Evolutionary conservation across 768 basidiomycete species (phyloP).

Genomic region (Holtermannia corniformis): DNA sequence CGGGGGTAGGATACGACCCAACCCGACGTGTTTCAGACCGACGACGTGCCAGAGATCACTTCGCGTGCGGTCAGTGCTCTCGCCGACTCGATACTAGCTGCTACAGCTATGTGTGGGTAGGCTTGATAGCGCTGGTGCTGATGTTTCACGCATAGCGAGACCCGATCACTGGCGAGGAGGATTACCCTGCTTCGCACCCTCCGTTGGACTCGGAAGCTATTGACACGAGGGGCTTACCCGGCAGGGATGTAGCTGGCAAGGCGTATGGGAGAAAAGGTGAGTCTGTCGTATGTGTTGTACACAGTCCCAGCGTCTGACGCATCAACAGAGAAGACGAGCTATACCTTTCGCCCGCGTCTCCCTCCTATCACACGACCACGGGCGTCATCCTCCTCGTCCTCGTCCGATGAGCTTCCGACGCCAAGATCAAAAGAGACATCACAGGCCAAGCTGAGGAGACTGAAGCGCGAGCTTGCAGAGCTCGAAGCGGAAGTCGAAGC

Average conservation of each 20-base stretch:
- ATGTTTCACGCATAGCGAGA: too few species aligned
- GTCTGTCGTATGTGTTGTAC: constrained; percentile 2
- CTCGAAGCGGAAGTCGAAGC: constrained; percentile 50
- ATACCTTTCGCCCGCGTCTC: constrained; percentile 25
- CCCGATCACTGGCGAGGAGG: constrained; percentile 15
- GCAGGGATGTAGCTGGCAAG: constrained; percentile 20
- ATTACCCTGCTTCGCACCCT: constrained; percentile 7
- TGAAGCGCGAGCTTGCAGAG: constrained; percentile 68
- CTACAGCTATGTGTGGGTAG: background rate
- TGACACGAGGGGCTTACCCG: constrained; percentile 20
- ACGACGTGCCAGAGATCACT: constrained; percentile 31
- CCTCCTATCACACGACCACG: constrained; percentile 15
- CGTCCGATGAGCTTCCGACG: constrained; percentile 3
- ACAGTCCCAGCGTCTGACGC: too few species aligned
- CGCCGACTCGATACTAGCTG: too few species aligned
- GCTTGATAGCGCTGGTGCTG: too few species aligned
- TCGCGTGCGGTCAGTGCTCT: constrained; percentile 17
- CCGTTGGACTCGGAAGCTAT: constrained; percentile 15
- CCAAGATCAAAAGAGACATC: constrained; percentile 34
- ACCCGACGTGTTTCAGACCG: constrained; percentile 40
- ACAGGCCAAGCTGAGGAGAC: constrained; percentile 40
- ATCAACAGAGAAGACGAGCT: constrained; percentile 6
- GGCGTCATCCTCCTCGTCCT: constrained; percentile 10
- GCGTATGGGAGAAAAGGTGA: constrained; percentile 25
- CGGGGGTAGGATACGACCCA: constrained; percentile 18